These are phyloP conservation scores for Protea cynaroides DNA, from an alignment of 164 flowering plant genomes.

Conservation along the genomic window DNA sequence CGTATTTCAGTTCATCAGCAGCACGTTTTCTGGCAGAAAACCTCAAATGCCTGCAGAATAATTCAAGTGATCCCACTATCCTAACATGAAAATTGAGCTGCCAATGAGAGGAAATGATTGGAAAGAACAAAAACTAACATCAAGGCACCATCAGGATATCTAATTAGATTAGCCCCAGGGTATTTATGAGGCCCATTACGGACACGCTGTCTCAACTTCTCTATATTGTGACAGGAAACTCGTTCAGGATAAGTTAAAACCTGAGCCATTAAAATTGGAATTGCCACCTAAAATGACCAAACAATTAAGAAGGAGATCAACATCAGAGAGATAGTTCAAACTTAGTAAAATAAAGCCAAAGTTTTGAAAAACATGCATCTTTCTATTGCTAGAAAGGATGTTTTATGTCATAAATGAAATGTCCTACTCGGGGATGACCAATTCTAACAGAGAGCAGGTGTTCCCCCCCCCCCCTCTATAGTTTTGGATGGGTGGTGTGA, in stretches of 20 bases:
- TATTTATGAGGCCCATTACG: conserved; percentile 78
- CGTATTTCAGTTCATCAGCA: conserved; percentile 75
- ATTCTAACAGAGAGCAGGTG: too few relatives aligned
- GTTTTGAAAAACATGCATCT: too few relatives aligned
- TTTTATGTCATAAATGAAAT: too few relatives aligned
- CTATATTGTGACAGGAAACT: conserved; percentile 79
- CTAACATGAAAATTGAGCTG: background rate
- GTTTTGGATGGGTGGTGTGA: too few relatives aligned
- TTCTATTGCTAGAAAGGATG: too few relatives aligned
- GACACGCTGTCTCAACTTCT: conserved; percentile 82
- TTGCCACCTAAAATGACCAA: conserved; percentile 51
- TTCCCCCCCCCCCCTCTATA: too few relatives aligned
- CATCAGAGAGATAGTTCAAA: background rate
- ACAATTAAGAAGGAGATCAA: conserved; percentile 10
- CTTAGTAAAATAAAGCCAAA: too few relatives aligned
- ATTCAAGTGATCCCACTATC: background rate
- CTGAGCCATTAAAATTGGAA: conserved; percentile 81
- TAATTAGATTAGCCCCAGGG: conserved; percentile 82
- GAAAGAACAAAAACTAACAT: conserved; percentile 27
- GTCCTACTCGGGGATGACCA: too few relatives aligned
- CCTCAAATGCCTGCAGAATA: conserved; percentile 47
- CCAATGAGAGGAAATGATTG: background rate
- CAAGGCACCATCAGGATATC: conserved; percentile 47
- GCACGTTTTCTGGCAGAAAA: conserved; percentile 39
- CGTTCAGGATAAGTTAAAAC: conserved; percentile 84